A percentile compares a stretch with the other conserved stretches of the same genome.
Evolutionary conservation across 768 basidiomycete genomes (phyloP).

Genomic region (Russula foetens): DNA sequence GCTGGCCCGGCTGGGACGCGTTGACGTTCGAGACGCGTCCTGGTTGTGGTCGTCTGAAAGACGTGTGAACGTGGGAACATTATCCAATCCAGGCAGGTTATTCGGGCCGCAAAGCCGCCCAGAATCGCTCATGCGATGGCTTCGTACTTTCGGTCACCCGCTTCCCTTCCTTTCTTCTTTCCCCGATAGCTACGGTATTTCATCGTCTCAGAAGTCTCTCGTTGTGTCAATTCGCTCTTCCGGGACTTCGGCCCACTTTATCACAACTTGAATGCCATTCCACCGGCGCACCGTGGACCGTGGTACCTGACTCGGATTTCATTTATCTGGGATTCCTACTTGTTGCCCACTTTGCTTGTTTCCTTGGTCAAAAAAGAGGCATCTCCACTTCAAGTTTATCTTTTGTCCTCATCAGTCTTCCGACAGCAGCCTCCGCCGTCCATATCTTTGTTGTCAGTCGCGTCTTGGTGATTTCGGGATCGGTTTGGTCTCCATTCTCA

Average conservation of each 20-base stretch:
- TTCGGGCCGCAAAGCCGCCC: too few species aligned
- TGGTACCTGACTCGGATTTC: background rate
- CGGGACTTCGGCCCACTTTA: slow-evolving; percentile 53
- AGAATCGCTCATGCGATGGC: too few species aligned
- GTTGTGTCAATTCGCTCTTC: slow-evolving; percentile 69
- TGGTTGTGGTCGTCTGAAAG: too few species aligned
- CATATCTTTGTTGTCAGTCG: slow-evolving; percentile 45
- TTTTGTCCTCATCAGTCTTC: slow-evolving; percentile 55
- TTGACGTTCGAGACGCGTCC: too few species aligned
- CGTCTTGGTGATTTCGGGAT: slow-evolving; percentile 83
- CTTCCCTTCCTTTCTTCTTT: slow-evolving; percentile 19
- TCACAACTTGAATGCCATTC: too few species aligned
- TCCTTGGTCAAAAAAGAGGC: slow-evolving; percentile 41
- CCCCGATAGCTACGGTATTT: slow-evolving; percentile 26
- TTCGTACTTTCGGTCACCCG: slow-evolving; percentile 39
- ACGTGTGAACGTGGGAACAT: too few species aligned
- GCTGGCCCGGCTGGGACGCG: too few species aligned
- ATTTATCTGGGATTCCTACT: slow-evolving; percentile 39
- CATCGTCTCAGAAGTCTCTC: slow-evolving; percentile 39
- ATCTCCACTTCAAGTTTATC: slow-evolving; percentile 39
- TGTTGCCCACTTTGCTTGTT: slow-evolving; percentile 46
- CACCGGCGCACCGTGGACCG: slow-evolving; percentile 19
- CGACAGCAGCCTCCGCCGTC: slow-evolving; percentile 45
- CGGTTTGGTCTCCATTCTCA: slow-evolving; percentile 54
- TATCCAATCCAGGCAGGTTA: too few species aligned